Percentiles rank a stretch among this genome's conserved stretches.
Evolutionary conservation across 192 early-diverging fungal species (phyloP).

Genomic region (Oehlia diaphana): DNA sequence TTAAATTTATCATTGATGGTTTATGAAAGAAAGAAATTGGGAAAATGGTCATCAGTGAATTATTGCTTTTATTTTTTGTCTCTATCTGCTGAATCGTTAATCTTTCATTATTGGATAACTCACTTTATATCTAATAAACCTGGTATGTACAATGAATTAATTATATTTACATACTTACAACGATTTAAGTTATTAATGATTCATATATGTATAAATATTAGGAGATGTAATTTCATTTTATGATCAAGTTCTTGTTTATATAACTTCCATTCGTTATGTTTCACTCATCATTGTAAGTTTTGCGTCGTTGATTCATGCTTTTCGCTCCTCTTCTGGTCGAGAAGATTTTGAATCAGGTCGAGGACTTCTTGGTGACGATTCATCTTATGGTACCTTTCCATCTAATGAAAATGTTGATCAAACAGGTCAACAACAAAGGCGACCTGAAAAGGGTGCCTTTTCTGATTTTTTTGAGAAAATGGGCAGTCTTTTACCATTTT

Average conservation of each 20-base stretch:
- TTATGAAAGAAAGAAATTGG: constrained; percentile 37
- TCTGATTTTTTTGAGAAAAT: constrained; percentile 55
- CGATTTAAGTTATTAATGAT: neutral
- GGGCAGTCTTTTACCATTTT: constrained; percentile 71
- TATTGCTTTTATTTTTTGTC: constrained; percentile 55
- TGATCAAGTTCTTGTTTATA: constrained; percentile 40
- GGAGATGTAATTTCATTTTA: constrained; percentile 31
- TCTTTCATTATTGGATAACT: constrained; percentile 48
- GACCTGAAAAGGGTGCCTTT: constrained; percentile 35
- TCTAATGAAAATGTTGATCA: constrained; percentile 35
- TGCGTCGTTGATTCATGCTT: constrained; percentile 38
- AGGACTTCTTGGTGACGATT: constrained; percentile 22
- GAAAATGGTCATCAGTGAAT: constrained; percentile 53
- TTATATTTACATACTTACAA: neutral
- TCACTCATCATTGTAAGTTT: constrained; percentile 37
- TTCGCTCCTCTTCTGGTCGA: constrained; percentile 24
- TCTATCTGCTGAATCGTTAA: constrained; percentile 42
- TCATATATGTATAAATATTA: neutral
- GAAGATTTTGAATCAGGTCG: constrained; percentile 25
- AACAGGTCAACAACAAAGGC: constrained; percentile 16
- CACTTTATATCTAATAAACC: constrained; percentile 13
- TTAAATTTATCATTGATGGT: constrained; percentile 38
- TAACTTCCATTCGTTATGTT: constrained; percentile 51
- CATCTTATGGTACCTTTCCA: constrained; percentile 23
- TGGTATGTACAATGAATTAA: constrained; percentile 29